Conservation (phyloP, 2,329 filamentous ascomycete species). For the Dactylonectria macrodidyma region DNA sequence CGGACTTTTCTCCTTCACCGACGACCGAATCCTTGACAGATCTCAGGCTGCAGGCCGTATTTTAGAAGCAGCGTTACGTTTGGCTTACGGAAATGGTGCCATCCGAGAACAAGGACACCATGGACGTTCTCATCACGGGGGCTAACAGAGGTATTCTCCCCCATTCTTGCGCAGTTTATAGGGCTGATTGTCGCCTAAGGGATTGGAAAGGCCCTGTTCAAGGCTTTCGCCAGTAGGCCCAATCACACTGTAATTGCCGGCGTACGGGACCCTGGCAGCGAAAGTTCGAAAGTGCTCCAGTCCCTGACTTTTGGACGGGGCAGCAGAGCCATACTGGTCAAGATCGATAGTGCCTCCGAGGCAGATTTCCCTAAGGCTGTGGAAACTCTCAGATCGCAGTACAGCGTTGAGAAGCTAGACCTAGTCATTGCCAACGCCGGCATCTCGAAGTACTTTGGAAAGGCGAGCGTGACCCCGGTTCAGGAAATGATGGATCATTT, state of each 20-base stretch:
- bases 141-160: not conserved
- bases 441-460: not conserved
- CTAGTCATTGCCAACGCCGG: not conserved
- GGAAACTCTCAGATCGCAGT: not conserved
- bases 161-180: not conserved
- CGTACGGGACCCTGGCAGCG: not conserved
- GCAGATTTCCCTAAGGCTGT: not conserved
- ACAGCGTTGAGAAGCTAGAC: not conserved
- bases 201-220: not conserved
- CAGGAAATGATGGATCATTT: not conserved
- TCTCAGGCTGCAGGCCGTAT: not conserved
- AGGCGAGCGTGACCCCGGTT: not conserved
- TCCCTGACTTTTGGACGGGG: not conserved
- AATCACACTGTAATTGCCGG: not conserved
- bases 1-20: not conserved
- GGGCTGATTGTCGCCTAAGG: not conserved
- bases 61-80: not conserved
- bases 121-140: not conserved
- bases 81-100: not conserved
- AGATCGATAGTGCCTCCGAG: not conserved
- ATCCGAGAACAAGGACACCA: not conserved
- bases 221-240: not conserved
- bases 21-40: not conserved
- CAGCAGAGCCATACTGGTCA: not conserved
- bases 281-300: not conserved